phyloP scores from a whole-genome alignment of 1,139 yeast genomes.

The Sporopachydermia cereana region DNA sequence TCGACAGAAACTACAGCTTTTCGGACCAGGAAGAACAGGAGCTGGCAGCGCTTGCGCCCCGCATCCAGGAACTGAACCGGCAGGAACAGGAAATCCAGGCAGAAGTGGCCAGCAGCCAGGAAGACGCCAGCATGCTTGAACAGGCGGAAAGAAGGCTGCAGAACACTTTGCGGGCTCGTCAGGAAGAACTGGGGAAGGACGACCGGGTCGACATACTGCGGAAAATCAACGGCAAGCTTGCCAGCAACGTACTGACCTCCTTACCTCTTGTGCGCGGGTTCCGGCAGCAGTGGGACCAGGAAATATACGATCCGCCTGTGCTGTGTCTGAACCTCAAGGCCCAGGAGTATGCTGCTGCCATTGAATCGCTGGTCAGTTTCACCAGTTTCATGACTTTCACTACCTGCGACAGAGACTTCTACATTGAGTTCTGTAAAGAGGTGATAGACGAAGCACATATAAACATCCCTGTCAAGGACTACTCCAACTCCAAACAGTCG shows the following conservation, averaged over 20 bases:
- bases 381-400: slow-evolving; percentile 49
- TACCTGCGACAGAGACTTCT: slow-evolving; percentile 32
- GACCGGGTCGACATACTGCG: slow-evolving; percentile 3
- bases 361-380: slow-evolving; percentile 47
- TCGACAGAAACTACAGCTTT: slow-evolving; percentile 14
- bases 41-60: slow-evolving; percentile 12
- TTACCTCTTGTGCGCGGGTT: slow-evolving; percentile 15
- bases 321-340: slow-evolving; percentile 48
- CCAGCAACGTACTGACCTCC: slow-evolving; percentile 15
- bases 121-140: slow-evolving; percentile 6
- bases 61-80: slow-evolving; percentile 12
- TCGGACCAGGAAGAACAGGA: slow-evolving; percentile 2
- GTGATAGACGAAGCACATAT: slow-evolving; percentile 28
- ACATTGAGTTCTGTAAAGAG: slow-evolving; percentile 29
- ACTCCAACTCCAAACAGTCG: slow-evolving; percentile 18
- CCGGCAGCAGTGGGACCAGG: slow-evolving; percentile 20
- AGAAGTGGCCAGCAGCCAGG: slow-evolving; percentile 11
- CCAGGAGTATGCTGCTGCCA: slow-evolving; percentile 36
- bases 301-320: slow-evolving; percentile 68
- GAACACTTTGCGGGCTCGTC: slow-evolving; percentile 7
- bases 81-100: slow-evolving; percentile 8
- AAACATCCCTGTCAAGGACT: slow-evolving; percentile 37
- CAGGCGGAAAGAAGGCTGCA: slow-evolving; percentile 3
- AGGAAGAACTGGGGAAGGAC: slow-evolving; percentile 7
- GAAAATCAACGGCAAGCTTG: slow-evolving; percentile 7